Evolutionary conservation across 106 monocot species (phyloP).

Genomic region (Allium cepa): DNA sequence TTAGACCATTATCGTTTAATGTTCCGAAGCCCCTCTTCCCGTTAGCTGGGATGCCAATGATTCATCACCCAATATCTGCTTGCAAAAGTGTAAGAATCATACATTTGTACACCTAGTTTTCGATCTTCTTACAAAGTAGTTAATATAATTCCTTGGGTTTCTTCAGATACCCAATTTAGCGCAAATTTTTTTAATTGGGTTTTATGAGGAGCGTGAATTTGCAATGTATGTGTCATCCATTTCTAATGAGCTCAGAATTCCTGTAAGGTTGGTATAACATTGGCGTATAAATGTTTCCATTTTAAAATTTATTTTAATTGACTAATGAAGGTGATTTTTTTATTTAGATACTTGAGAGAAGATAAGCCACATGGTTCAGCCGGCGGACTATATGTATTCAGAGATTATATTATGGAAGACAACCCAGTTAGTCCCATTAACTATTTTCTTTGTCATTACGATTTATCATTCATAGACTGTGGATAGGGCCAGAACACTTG

Average conservation of each 20-base stretch:
- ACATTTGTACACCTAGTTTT: too few relatives aligned
- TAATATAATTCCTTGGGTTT: neutral
- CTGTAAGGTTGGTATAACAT: slow-evolving; percentile 68
- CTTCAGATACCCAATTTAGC: slow-evolving; percentile 81
- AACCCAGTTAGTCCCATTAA: slow-evolving; percentile 39
- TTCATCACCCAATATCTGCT: slow-evolving; percentile 82
- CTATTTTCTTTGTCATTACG: too few relatives aligned
- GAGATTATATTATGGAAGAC: slow-evolving; percentile 92
- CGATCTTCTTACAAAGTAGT: too few relatives aligned
- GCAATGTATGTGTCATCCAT: slow-evolving; percentile 84
- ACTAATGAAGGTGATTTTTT: slow-evolving; percentile 1
- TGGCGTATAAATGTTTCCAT: neutral
- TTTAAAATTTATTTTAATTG: slow-evolving; percentile 2
- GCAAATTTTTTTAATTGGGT: slow-evolving; percentile 87
- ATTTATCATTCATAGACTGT: too few relatives aligned
- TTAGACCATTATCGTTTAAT: slow-evolving; percentile 77
- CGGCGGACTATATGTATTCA: slow-evolving; percentile 79
- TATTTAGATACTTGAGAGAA: slow-evolving; percentile 76
- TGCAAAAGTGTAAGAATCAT: slow-evolving; percentile 46
- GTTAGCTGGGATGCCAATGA: slow-evolving; percentile 84
- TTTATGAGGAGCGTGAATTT: slow-evolving; percentile 94
- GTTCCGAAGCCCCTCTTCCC: slow-evolving; percentile 88
- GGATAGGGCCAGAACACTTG: too few relatives aligned
- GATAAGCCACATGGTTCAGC: slow-evolving; percentile 96
- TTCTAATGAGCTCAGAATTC: slow-evolving; percentile 85